Percentiles rank a stretch among this genome's conserved stretches.
Evolutionary conservation across 108 stramenopile species (phyloP).

Genomic region (Skeletonema costatum): DNA sequence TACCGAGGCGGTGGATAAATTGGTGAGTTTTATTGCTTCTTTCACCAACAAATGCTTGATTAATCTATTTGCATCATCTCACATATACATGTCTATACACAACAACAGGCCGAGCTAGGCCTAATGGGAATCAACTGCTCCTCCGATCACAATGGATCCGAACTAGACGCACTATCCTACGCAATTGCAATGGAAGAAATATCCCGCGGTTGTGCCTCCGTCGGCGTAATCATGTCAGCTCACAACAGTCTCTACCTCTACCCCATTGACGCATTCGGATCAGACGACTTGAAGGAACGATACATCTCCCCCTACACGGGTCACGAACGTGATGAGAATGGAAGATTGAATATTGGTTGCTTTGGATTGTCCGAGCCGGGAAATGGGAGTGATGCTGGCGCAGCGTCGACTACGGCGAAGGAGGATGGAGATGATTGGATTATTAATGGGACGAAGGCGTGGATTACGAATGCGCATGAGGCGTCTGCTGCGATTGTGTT

Average conservation of each 20-base stretch:
- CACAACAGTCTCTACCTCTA: slow-evolving; percentile 95
- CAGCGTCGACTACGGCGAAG: slow-evolving; percentile 92
- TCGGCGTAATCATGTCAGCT: slow-evolving; percentile 96
- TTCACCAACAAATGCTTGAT: background rate
- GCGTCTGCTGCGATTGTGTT: slow-evolving; percentile 92
- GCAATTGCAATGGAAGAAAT: slow-evolving; percentile 99
- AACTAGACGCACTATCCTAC: slow-evolving; percentile 93
- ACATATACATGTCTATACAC: background rate
- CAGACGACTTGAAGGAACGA: slow-evolving; percentile 82
- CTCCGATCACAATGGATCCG: slow-evolving; percentile 82
- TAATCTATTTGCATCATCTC: background rate
- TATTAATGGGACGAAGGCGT: slow-evolving; percentile 98
- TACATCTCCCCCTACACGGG: slow-evolving; percentile 73
- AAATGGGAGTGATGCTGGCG: slow-evolving; percentile 94
- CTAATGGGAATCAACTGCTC: slow-evolving; percentile 95
- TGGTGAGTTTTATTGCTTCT: slow-evolving; percentile 40
- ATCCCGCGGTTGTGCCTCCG: slow-evolving; percentile 93
- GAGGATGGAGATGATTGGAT: slow-evolving; percentile 90
- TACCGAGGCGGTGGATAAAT: slow-evolving; percentile 58
- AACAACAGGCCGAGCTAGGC: slow-evolving; percentile 82
- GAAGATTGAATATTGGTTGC: slow-evolving; percentile 73
- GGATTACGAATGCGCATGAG: slow-evolving; percentile 98
- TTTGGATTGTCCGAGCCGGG: slow-evolving; percentile 94
- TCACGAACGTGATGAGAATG: slow-evolving; percentile 44
- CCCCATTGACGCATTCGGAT: slow-evolving; percentile 93